Evolutionary conservation across 306 rosid genomes (phyloP), one percentile per base, ranked within the genome.

Genomic region (Malus sylvestris): DNA sequence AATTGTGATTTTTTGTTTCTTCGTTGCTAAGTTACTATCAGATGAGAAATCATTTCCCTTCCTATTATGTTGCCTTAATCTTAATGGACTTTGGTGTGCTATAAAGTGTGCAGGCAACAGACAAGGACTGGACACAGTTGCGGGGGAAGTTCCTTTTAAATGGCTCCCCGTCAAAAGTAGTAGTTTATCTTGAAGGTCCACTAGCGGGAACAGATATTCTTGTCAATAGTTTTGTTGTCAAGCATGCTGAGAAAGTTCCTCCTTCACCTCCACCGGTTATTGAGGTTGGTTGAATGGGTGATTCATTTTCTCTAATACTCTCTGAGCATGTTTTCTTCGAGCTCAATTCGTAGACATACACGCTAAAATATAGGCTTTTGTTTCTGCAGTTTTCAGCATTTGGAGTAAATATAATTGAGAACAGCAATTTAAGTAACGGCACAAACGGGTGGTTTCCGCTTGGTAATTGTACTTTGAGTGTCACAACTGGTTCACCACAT

Each of bases 61-160:
- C 52, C 52, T 13, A 33, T 60, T 25, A 3, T 6, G 38, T 62
- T 13, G n/a, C 68, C 14, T 16, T 30, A 14, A 32, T 15, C 84
- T 91, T 76, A 84, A 32, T 32, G 35, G 22, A 74, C 53, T 45
- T 70, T 57, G 79, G 66, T 84, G 46, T 83, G 71, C 66, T 64
- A 67, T 76, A 27, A 71, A 95, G 99, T 78, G 96, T 88, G 83
- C 91, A 95, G 96, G 97, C 97, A 77, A 90, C 97, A 69, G 91
- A 90, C 85, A 91, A 90, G 84, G 91, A 90, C 76, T 95, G 98
- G 98, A 82, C 82, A 60, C 89, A 90, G 74, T 79, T 92, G 82
- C 88, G 88, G 64, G 98, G 98, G 74, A 95, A 92, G 68, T 95
- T 95, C 86, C 98, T 95, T 53, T 77, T 95, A 49, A 95, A 95